Percentiles rank a stretch among this genome's conserved stretches.
phyloP scores from a whole-genome alignment of 2,329 filamentous ascomycete genomes.

The Xylaria digitata region DNA sequence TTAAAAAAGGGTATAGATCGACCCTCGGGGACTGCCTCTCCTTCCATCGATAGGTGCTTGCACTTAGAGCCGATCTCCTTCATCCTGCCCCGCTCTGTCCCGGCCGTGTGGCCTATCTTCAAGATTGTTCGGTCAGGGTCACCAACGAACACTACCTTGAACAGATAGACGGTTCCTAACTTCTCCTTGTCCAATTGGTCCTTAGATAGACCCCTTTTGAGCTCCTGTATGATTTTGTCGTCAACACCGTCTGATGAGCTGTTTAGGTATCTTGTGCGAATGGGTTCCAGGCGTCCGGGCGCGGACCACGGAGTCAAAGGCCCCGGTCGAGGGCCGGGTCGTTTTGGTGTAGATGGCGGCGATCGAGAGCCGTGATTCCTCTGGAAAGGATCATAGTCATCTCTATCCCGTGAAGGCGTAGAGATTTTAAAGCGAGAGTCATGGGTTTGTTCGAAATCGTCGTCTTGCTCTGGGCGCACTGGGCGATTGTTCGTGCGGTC shows the following conservation, averaged over 20 bases:
- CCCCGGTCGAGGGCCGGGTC: neutral
- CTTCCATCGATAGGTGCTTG: conserved; percentile 1
- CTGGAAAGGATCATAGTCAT: neutral
- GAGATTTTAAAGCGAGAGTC: neutral
- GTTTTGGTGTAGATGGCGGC: neutral
- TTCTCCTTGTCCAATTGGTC: neutral
- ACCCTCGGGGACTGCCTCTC: conserved; percentile 10
- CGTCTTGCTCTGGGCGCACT: neutral
- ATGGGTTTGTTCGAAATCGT: neutral
- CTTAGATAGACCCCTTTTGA: neutral
- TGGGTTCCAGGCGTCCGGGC: neutral
- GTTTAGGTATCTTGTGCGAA: neutral
- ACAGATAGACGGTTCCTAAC: conserved; percentile 10
- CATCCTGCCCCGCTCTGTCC: conserved; percentile 1
- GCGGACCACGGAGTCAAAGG: neutral
- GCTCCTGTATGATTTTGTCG: conserved; percentile 3
- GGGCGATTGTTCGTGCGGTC: too few relatives aligned
- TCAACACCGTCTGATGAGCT: conserved; percentile 3
- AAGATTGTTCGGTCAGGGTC: conserved; percentile 15
- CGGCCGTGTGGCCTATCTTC: conserved; percentile 18
- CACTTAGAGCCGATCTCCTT: neutral
- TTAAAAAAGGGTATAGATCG: neutral
- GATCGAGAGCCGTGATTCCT: neutral
- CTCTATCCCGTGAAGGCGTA: neutral
- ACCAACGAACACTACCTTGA: neutral